These are phyloP conservation scores for Suillus occidentalis DNA, from an alignment of 768 basidiomycete genomes.

Conservation along the genomic window DNA sequence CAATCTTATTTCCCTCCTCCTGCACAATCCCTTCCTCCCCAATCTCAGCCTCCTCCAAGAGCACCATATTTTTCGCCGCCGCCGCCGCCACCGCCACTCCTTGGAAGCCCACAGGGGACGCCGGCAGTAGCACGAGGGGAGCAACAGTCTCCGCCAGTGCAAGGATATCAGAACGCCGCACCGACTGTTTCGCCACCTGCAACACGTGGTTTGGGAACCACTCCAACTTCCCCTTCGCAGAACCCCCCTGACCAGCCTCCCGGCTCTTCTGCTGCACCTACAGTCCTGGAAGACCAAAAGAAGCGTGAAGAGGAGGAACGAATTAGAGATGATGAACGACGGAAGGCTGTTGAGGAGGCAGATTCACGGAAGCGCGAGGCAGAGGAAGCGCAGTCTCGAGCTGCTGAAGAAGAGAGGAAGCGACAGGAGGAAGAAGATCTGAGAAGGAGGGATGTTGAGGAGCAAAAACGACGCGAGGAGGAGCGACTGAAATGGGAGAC, in stretches of 20 bases:
- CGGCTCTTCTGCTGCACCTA: constrained; percentile 17
- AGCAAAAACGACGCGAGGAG: constrained; percentile 18
- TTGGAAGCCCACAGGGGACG: neutral
- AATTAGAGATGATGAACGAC: constrained; percentile 7
- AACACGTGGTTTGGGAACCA: constrained; percentile 6
- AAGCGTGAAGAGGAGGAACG: constrained; percentile 46
- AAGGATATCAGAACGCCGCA: neutral
- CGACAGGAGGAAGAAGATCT: constrained; percentile 15
- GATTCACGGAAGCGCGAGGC: constrained; percentile 13
- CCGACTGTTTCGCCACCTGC: constrained; percentile 1
- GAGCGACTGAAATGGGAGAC: constrained; percentile 16
- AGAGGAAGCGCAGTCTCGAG: constrained; percentile 10
- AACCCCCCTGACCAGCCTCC: constrained; percentile 3
- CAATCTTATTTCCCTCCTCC: constrained; percentile 17
- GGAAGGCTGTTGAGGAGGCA: constrained; percentile 15
- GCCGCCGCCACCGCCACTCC: constrained; percentile 16
- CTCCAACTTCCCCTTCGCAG: constrained; percentile 9
- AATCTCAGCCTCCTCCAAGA: constrained; percentile 13
- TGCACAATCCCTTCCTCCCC: constrained; percentile 9
- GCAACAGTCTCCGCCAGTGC: neutral
- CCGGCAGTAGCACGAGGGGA: neutral
- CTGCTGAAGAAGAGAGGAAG: constrained; percentile 32
- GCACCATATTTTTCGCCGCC: constrained; percentile 14
- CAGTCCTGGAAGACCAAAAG: constrained; percentile 36
- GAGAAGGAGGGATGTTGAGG: constrained; percentile 25